phyloP scores from a whole-genome alignment of 148 eudicot genomes.

The Vaccinium corymbosum region DNA sequence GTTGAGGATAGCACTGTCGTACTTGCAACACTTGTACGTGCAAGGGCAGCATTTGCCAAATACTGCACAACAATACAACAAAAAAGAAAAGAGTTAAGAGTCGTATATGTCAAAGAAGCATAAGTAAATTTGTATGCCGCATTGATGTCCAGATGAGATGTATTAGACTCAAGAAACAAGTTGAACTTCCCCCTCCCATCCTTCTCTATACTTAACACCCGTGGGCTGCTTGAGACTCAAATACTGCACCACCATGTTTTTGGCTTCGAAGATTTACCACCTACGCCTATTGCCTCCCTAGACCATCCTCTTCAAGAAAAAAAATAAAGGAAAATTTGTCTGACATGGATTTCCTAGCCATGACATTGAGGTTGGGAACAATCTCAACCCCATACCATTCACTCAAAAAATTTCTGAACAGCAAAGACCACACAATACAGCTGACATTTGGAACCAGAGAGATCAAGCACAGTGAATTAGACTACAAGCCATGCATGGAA shows the following conservation, averaged over 20 bases:
- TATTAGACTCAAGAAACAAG: neutral
- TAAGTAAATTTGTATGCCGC: neutral
- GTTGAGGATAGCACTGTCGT: slow-evolving; percentile 96
- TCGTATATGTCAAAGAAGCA: neutral
- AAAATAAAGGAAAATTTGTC: neutral
- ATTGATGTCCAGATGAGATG: neutral
- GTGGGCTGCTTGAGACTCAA: neutral
- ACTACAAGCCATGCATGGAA: neutral
- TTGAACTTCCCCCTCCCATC: neutral
- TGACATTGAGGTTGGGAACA: neutral
- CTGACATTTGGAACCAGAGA: neutral
- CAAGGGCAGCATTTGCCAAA: slow-evolving; percentile 95
- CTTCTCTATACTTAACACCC: neutral
- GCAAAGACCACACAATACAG: neutral
- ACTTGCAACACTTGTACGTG: slow-evolving; percentile 97
- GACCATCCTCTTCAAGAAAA: neutral
- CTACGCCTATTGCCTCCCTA: neutral
- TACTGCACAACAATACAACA: slow-evolving; percentile 55
- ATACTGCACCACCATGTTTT: neutral
- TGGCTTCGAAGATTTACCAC: neutral
- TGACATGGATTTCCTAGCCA: neutral
- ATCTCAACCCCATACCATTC: neutral
- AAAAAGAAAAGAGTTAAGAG: neutral
- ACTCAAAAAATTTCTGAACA: neutral
- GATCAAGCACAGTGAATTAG: neutral